Evolutionary conservation across 2,329 filamentous ascomycete genomes (phyloP).

Genomic region (Alternaria solani): DNA sequence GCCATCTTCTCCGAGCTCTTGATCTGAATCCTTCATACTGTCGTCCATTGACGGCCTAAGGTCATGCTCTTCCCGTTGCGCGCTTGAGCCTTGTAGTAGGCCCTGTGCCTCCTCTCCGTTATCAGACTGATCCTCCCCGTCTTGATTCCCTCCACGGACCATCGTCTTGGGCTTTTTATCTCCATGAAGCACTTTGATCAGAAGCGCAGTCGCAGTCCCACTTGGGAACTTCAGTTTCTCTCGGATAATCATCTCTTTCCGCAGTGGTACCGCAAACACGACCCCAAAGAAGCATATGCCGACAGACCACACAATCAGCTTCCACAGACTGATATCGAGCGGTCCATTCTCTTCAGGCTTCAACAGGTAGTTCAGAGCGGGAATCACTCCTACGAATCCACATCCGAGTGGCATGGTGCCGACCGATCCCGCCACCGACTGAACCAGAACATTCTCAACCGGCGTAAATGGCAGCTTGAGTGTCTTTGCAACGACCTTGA

Average conservation of each 20-base stretch:
- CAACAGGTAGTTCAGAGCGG: slow-evolving; percentile 87
- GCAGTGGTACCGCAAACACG: slow-evolving; percentile 90
- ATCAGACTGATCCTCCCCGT: slow-evolving; percentile 8
- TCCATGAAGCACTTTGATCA: slow-evolving; percentile 90
- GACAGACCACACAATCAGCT: slow-evolving; percentile 87
- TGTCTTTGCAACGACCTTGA: slow-evolving; percentile 77
- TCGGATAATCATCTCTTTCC: slow-evolving; percentile 89
- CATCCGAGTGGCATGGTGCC: slow-evolving; percentile 97
- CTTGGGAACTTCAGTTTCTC: slow-evolving; percentile 95
- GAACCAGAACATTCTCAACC: slow-evolving; percentile 94
- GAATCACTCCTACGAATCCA: slow-evolving; percentile 93
- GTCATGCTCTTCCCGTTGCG: slow-evolving; percentile 33
- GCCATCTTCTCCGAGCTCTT: slow-evolving; percentile 46
- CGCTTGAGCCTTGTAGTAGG: slow-evolving; percentile 39
- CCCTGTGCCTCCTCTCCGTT: slow-evolving; percentile 46
- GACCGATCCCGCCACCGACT: slow-evolving; percentile 93
- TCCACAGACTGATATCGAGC: slow-evolving; percentile 73
- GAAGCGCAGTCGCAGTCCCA: slow-evolving; percentile 91
- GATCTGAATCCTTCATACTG: slow-evolving; percentile 21
- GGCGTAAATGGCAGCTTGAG: slow-evolving; percentile 86
- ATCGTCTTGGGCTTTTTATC: slow-evolving; percentile 37
- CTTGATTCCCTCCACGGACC: slow-evolving; percentile 4
- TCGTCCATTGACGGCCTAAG: slow-evolving; percentile 27
- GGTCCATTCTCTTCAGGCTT: slow-evolving; percentile 80
- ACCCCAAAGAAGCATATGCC: slow-evolving; percentile 97